phyloP scores from a whole-genome alignment of 202 grass and related monocot genomes.

The Hordeum pubiflorum region DNA sequence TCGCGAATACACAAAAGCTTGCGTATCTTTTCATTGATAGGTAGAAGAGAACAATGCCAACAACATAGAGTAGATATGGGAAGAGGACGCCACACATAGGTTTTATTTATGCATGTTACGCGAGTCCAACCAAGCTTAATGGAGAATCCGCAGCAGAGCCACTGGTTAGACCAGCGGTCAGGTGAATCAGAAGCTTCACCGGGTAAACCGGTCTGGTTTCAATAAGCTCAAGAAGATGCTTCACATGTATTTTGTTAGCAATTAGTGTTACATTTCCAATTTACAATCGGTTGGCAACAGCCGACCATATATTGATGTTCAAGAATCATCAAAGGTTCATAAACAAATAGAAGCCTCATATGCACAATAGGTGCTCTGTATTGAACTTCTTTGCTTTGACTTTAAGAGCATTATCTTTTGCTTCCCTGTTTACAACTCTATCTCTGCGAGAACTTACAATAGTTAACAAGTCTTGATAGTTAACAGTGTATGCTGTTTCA shows the following conservation, averaged over 20 bases:
- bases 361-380: not conserved
- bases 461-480: not conserved
- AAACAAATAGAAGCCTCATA: not conserved
- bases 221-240: not conserved
- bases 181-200: not conserved
- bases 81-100: too few relatives aligned
- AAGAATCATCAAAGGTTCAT: not conserved
- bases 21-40: too few relatives aligned
- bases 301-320: not conserved
- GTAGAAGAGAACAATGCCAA: too few relatives aligned
- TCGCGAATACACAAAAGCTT: too few relatives aligned
- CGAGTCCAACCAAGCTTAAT: not conserved
- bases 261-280: not conserved
- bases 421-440: not conserved
- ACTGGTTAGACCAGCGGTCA: not conserved
- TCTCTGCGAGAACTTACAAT: not conserved
- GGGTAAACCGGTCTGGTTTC: not conserved
- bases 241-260: not conserved
- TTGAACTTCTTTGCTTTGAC: not conserved
- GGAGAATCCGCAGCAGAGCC: not conserved
- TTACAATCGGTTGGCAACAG: not conserved
- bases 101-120: not conserved
- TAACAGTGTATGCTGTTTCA: not conserved
- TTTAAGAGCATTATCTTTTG: not conserved
- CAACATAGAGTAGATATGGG: too few relatives aligned